These are phyloP conservation scores for Halenospora varia DNA, from an alignment of 495 filamentous ascomycete genomes.

Conservation along the genomic window DNA sequence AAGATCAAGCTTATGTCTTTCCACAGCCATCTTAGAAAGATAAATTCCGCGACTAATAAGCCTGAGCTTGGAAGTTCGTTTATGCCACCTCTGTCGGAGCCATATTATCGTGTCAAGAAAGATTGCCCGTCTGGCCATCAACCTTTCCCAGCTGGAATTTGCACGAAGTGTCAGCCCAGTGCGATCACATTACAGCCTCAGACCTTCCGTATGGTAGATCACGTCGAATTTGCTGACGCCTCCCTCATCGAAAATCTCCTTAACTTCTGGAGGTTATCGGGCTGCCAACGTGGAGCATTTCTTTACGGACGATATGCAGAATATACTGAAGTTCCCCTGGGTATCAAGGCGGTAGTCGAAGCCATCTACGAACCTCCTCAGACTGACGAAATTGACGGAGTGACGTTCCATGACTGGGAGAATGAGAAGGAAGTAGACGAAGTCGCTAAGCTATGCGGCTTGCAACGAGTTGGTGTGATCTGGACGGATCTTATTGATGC, in stretches of 20 bases:
- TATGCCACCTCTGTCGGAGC: conserved; percentile 93
- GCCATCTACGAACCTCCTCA: conserved; percentile 98
- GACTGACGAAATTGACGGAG: conserved; percentile 82
- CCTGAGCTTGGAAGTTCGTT: conserved; percentile 86
- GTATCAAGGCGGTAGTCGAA: conserved; percentile 94
- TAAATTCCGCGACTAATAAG: conserved; percentile 95
- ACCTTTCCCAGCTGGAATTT: conserved; percentile 95
- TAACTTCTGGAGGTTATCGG: conserved; percentile 83
- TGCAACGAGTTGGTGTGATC: conserved; percentile 90
- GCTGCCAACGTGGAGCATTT: conserved; percentile 78
- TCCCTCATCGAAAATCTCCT: conserved; percentile 81
- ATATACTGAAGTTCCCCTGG: conserved; percentile 88
- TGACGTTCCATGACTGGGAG: conserved; percentile 83
- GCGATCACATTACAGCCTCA: conserved; percentile 95
- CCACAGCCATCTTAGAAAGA: conserved; percentile 89
- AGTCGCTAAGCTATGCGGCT: conserved; percentile 76
- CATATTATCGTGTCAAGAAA: conserved; percentile 82
- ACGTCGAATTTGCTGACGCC: conserved; percentile 89
- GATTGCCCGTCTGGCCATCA: conserved; percentile 93
- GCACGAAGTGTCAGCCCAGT: conserved; percentile 96
- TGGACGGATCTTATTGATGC: conserved; percentile 91
- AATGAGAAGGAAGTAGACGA: conserved; percentile 80
- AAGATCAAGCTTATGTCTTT: conserved; percentile 99
- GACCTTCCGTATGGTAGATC: conserved; percentile 95
- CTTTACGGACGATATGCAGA: conserved; percentile 89